Base-by-base conservation (phyloP, 352 stramenopile genomes). In the Pythium utonaiense region DNA sequence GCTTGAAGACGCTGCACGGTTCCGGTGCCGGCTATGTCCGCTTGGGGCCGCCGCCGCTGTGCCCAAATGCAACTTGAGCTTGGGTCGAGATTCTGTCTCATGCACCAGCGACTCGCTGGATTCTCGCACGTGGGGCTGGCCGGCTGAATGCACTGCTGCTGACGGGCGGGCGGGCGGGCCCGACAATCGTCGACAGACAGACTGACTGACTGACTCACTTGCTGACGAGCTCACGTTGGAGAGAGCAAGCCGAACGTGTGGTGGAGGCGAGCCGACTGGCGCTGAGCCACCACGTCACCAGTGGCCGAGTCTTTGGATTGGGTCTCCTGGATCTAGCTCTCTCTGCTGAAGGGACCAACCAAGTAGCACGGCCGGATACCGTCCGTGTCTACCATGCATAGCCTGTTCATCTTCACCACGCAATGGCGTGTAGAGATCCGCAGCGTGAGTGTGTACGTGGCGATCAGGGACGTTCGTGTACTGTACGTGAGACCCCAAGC, bases 11-110 rank as follows among this genome's bases (percentile, higher is more conserved):
- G 19, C 21, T 21, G 21, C 53, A 19, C 33, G 53, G 19, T 65
- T 65, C 55, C 31, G 57, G 63, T 70, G 63, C 57, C 33, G 56
- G 61, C 57, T 70, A 62, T 70, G 63, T 70, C 45, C 63, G 53
- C 38, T 55, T 64, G 47, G 61, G 57, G 44, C 28, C 31, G n/a
- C 47, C n/a, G n/a, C n/a, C n/a, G n/a, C n/a, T n/a, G n/a, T n/a
- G 16, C 63, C 40, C 33, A 70, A 34, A 40, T 63, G 57, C 63
- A 70, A 70, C 31, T 57, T 70, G 53, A 70, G 49, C 52, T 70
- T 70, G 22, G 53, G 60, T 19, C 34, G 17, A 45, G 22, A 25
- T 49, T 60, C 62, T 69, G 62, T 69, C 62, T 65, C 62, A 69
- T 69, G 42, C 41, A 47, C 27, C 2, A n/a, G n/a, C n/a, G n/a